Evolutionary conservation across 805 yeast species (phyloP), one percentile per base, ranked within the genome.

Genomic region (Saccharomyces eubayanus): DNA sequence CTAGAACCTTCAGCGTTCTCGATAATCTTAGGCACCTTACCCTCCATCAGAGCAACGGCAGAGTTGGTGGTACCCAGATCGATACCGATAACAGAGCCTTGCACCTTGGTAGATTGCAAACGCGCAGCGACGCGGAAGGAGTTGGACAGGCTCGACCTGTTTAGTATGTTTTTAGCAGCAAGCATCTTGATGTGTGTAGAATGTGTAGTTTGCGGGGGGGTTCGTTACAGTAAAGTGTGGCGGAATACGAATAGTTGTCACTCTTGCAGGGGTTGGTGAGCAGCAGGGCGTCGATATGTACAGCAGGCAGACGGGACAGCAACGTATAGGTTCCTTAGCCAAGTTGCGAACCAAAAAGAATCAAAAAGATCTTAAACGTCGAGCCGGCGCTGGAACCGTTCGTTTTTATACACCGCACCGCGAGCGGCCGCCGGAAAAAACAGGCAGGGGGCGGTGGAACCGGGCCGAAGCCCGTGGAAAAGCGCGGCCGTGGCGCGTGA

Each of bases 11-110:
- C 92, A 51, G 87, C 89, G 62, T 87, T 86, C 71, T 86, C 94
- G 52, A 87, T 76, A 59, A 87, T 87, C 66, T 77, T 77, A 50
- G 94, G 84, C 29, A 77, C 75, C 58, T 80, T 74, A 61, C 87
- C 88, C 68, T 83, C 83, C 80, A 87, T 84, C 48, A 86, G 71
- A 5, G 96, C 94, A 51, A 87, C 96, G 6, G 94, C 96, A 21
- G 94, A 86, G 74, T 87, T 87, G 55, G 96, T 87, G 51, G 96
- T 87, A 58, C 96, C 96, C 56, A 87, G 73, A 73, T 87, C 96
- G 62, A 87, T 87, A 64, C 95, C 95, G 54, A 87, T 82, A 14
- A 87, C 91, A 24, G 69, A 57, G 47, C 72, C 72, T 60, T 68
- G 69, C 12, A 69, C 72, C 54, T 70, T 70, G 43, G 68, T 64